A percentile compares a stretch with the other conserved stretches of the same genome.
phyloP scores from a whole-genome alignment of 257 asterid genomes.

The Marsdenia floribunda region DNA sequence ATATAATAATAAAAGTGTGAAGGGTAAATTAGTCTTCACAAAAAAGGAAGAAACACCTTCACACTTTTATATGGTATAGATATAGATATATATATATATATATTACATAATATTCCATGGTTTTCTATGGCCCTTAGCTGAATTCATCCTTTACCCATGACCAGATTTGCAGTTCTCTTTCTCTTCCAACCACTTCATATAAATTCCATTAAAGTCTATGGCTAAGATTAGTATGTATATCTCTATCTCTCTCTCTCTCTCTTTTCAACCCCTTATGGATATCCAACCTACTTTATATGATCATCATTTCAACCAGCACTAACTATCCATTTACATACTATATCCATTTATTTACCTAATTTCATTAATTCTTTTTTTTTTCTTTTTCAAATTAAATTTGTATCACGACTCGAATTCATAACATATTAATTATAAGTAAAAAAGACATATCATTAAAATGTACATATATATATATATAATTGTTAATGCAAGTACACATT shows the following conservation, averaged over 20 bases:
- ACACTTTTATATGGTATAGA: too few species aligned
- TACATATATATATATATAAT: too few species aligned
- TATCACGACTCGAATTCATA: too few species aligned
- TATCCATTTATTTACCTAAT: too few species aligned
- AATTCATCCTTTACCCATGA: neutral
- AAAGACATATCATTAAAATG: too few species aligned
- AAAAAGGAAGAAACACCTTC: too few species aligned
- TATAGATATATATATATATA: too few species aligned
- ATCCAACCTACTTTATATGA: neutral
- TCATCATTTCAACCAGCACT: neutral
- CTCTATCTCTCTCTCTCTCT: neutral
- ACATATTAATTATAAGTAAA: neutral
- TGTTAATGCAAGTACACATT: too few species aligned
- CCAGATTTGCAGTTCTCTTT: neutral
- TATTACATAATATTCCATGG: neutral
- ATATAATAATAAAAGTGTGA: too few species aligned
- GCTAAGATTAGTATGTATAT: neutral
- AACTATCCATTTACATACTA: neutral
- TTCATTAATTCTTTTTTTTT: neutral
- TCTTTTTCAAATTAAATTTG: neutral
- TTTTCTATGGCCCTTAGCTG: neutral
- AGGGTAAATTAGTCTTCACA: too few species aligned
- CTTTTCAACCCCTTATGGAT: conserved; percentile 13
- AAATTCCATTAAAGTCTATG: neutral
- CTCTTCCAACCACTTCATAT: conserved; percentile 32